Evolutionary conservation across 352 stramenopile species (phyloP), one percentile per base, ranked within the genome.

Genomic region (Sclerospora graminicola): DNA sequence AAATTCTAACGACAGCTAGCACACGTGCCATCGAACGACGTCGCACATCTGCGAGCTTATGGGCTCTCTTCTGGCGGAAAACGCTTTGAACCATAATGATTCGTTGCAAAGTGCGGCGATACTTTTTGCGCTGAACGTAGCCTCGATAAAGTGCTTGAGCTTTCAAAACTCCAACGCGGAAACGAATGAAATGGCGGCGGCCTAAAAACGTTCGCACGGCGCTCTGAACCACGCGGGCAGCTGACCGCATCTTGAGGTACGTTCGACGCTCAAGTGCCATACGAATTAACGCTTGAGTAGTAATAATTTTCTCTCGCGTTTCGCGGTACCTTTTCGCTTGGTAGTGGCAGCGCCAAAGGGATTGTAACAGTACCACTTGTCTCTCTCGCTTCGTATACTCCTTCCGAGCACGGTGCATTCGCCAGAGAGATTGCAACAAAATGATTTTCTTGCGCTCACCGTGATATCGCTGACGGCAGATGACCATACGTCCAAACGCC

Each of bases 51-150:
- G 72, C 67, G 21, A 68, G 42, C 20, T 69, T 68, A 44, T 66
- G 57, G 0, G 72, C 68, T 48, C 68, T 74, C 46, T 71, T 68
- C 30, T 83, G 66, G 5, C 84, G 79, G 45, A 71, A 85, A 4
- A 89, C 40, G 44, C 74, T 80, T 57, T 94, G 82, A 8, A 95
- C 68, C 39, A 69, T 60, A 35, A 91, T 63, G 41, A 95, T 80
- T 31, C 60, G 60, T 1, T 43, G 16, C 0, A 62, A 27, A 1
- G 48, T 68, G 39, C 38, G 44, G 13, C 53, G 43, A 69, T 94
- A 95, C 30, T 67, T 67, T 41, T 72, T 71, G 26, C 76, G 72
- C 49, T 86, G 65, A 13, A 74, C 29, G 41, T 67, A 68, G 6
- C 77, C 74, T 34, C 82, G 73, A 34, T 68, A 69, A 2, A 69